Conservation (phyloP, 1,139 yeast genomes). For the Kluyveromyces marxianus region DNA sequence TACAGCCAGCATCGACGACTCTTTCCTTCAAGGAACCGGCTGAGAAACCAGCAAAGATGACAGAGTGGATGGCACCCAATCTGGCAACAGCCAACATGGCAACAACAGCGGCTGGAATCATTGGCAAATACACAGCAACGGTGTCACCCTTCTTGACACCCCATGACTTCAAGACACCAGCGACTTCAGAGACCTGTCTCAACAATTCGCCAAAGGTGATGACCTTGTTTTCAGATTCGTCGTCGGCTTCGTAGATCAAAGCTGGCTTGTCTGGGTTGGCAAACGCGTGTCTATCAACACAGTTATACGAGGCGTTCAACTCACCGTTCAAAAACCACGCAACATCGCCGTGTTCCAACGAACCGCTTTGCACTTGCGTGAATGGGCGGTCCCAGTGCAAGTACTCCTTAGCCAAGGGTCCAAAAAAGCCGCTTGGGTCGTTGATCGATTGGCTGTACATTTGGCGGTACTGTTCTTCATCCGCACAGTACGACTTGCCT, state of each 20-base stretch:
- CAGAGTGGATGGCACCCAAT: slow-evolving; percentile 94
- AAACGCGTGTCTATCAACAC: slow-evolving; percentile 94
- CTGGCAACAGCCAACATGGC: slow-evolving; percentile 94
- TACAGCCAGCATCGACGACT: slow-evolving; percentile 79
- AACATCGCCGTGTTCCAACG: slow-evolving; percentile 69
- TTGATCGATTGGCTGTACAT: slow-evolving; percentile 71
- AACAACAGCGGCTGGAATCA: slow-evolving; percentile 92
- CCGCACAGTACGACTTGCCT: slow-evolving; percentile 40
- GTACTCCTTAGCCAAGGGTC: slow-evolving; percentile 69
- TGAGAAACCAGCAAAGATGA: slow-evolving; percentile 93
- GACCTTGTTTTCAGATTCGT: slow-evolving; percentile 62
- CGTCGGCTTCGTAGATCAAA: slow-evolving; percentile 91
- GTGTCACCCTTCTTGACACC: slow-evolving; percentile 92
- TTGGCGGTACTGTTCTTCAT: slow-evolving; percentile 61
- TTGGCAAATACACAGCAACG: slow-evolving; percentile 93
- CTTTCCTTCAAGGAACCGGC: slow-evolving; percentile 91
- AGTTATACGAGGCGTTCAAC: slow-evolving; percentile 88
- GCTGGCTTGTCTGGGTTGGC: slow-evolving; percentile 83
- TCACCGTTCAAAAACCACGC: slow-evolving; percentile 95
- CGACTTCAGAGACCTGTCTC: slow-evolving; percentile 79
- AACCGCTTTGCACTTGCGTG: slow-evolving; percentile 63
- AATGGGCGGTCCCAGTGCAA: slow-evolving; percentile 84
- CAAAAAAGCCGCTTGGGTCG: slow-evolving; percentile 81
- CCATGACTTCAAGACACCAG: slow-evolving; percentile 79
- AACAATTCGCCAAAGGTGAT: slow-evolving; percentile 83